Percentiles rank a stretch among this genome's conserved stretches.
phyloP scores from a whole-genome alignment of 176 grass and related monocot genomes.

The Oryza meridionalis region DNA sequence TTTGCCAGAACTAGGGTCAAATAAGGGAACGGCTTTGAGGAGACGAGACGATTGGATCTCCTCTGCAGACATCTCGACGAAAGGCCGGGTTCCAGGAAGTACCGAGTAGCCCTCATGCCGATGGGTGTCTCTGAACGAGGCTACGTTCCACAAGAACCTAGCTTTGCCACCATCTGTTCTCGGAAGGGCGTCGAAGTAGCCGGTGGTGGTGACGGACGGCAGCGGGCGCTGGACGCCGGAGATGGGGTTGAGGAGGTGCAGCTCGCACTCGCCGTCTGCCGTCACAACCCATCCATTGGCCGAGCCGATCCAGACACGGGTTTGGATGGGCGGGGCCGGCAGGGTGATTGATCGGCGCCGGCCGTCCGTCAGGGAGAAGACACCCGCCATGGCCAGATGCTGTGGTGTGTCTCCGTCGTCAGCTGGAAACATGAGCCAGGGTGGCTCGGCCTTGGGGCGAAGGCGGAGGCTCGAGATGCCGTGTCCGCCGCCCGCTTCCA shows the following conservation, averaged over 20 bases:
- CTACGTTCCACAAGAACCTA: neutral
- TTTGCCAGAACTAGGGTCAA: neutral
- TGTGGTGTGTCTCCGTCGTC: neutral
- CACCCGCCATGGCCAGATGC: neutral
- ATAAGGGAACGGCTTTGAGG: no score
- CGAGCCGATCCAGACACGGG: neutral
- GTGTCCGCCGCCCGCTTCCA: neutral
- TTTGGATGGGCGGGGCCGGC: neutral
- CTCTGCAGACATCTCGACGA: no score
- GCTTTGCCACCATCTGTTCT: neutral
- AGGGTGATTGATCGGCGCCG: neutral
- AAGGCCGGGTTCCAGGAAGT: no score
- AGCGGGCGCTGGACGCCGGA: neutral
- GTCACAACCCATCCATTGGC: neutral
- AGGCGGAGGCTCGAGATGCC: neutral
- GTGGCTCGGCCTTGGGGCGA: neutral
- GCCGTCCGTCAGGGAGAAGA: no score
- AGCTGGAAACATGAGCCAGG: constrained; percentile 1
- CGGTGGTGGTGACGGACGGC: neutral
- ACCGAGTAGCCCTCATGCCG: neutral
- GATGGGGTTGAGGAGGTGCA: constrained; percentile 36
- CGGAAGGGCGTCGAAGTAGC: neutral
- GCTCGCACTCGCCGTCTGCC: neutral
- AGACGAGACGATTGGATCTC: no score
- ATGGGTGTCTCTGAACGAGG: neutral